Percentiles rank a stretch among this genome's conserved stretches.
Evolutionary conservation across 2,329 filamentous ascomycete species (phyloP).

Genomic region (Orbilia oligospora): DNA sequence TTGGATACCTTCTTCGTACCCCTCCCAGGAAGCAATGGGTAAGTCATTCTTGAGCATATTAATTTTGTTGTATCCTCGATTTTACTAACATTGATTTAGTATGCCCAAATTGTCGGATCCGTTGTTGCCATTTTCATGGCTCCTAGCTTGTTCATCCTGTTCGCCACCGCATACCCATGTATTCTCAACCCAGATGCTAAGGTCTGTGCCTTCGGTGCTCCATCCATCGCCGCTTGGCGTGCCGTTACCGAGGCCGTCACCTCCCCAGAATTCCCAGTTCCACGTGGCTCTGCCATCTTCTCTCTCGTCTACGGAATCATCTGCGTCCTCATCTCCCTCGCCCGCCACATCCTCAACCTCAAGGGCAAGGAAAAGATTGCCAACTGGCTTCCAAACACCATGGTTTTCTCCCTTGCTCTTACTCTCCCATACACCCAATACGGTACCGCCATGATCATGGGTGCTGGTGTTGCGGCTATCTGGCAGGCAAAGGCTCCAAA

Average conservation of each 20-base stretch:
- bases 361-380: conserved; percentile 64
- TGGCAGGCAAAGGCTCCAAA: conserved; percentile 58
- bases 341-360: conserved; percentile 72
- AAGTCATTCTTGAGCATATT: conserved; percentile 8
- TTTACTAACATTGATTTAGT: conserved; percentile 29
- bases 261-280: conserved; percentile 60
- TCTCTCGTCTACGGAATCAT: conserved; percentile 58
- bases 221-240: conserved; percentile 61
- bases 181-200: conserved; percentile 51
- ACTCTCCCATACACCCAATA: conserved; percentile 61
- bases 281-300: conserved; percentile 60
- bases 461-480: conserved; percentile 56
- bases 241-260: conserved; percentile 61
- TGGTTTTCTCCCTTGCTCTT: conserved; percentile 61
- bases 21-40: conserved; percentile 63
- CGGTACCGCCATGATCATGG: conserved; percentile 62
- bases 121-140: conserved; percentile 61
- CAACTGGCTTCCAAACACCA: conserved; percentile 67
- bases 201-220: conserved; percentile 59
- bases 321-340: conserved; percentile 70
- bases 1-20: conserved; percentile 69
- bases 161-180: conserved; percentile 62
- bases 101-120: conserved; percentile 61
- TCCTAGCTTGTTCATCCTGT: conserved; percentile 61
- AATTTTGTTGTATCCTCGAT: neutral